These are phyloP conservation scores for Fusarium acutatum DNA, from an alignment of 2,329 filamentous ascomycete species.

Conservation along the genomic window DNA sequence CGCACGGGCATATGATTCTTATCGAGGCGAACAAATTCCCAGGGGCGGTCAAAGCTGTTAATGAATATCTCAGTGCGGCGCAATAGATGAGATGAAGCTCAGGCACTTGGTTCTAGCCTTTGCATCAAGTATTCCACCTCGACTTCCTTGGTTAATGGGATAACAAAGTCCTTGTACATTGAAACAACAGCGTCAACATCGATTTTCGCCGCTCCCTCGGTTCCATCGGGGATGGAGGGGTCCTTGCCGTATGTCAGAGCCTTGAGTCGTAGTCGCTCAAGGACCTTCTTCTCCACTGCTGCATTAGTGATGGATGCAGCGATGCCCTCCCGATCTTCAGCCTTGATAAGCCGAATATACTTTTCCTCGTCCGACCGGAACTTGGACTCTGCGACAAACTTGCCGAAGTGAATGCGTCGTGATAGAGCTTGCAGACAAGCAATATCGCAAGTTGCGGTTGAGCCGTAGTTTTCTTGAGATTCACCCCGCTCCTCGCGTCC, in stretches of 20 bases:
- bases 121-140: constrained; percentile 99
- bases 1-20: constrained; percentile 84
- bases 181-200: constrained; percentile 88
- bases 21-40: constrained; percentile 83
- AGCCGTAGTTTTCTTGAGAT: constrained; percentile 93
- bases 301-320: constrained; percentile 90
- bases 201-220: constrained; percentile 77
- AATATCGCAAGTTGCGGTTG: constrained; percentile 90
- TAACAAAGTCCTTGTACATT: constrained; percentile 93
- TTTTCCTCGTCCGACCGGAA: constrained; percentile 83
- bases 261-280: constrained; percentile 87
- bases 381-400: constrained; percentile 97
- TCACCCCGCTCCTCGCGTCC: constrained; percentile 83
- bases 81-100: constrained; percentile 47
- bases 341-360: constrained; percentile 85
- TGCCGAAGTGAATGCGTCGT: constrained; percentile 94
- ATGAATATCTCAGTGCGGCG: constrained; percentile 73
- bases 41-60: constrained; percentile 77
- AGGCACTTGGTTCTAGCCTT: constrained; percentile 65
- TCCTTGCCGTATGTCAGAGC: constrained; percentile 94
- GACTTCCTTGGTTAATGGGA: constrained; percentile 96
- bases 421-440: constrained; percentile 88
- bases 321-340: constrained; percentile 80
- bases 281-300: constrained; percentile 88
- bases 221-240: constrained; percentile 69